Base-by-base conservation (phyloP, 257 asterid species). In the Penstemon barbatus region DNA sequence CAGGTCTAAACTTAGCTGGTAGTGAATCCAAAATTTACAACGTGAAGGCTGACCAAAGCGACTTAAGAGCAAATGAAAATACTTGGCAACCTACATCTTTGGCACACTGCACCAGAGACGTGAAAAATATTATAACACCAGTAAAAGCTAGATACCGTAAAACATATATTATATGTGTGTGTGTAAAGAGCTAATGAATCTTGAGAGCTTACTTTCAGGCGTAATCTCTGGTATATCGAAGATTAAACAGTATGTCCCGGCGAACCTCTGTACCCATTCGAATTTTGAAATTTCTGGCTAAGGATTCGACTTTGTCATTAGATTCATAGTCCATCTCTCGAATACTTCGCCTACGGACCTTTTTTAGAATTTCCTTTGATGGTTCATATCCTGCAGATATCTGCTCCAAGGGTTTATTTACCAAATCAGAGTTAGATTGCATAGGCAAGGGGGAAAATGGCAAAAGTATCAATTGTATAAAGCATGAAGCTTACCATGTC, bases 251-350 rank as follows among this genome's bases (percentile, higher is more conserved):
- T 63, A 78, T 0, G 74, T 84, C 75, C 76, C 88, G 76, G 53
- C 97, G 91, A 64, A 1, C 69, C 71, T 91, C 99, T 7, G 69
- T 7, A 49, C 88, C 87, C 88, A 87, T 43, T 63, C 78, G 68
- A 58, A 86, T 75, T 2, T 78, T 66, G 53, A 83, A 77, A 66
- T 79, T 69, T 66, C 50, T 75, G 67, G 89, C 85, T 3, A 90
- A n/a, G 61, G 84, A 66, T 11, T 56, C 91, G 43, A 89, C 80
- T 70, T 77, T 84, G 59, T 57, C 82, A 54, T 81, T 71, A 46
- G 89, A 77, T 69, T 82, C 96, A 36, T 72, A 54, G 75, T 94
- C 95, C 97, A 91, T 77, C 81, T 94, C 97, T 51, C 99, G 78
- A n/a, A 71, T 15, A 42, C 91, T 84, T 72, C 99, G 92, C 79